These are phyloP conservation scores for Talaromyces nanjingensis DNA, from an alignment of 495 filamentous ascomycete genomes.

Conservation along the genomic window DNA sequence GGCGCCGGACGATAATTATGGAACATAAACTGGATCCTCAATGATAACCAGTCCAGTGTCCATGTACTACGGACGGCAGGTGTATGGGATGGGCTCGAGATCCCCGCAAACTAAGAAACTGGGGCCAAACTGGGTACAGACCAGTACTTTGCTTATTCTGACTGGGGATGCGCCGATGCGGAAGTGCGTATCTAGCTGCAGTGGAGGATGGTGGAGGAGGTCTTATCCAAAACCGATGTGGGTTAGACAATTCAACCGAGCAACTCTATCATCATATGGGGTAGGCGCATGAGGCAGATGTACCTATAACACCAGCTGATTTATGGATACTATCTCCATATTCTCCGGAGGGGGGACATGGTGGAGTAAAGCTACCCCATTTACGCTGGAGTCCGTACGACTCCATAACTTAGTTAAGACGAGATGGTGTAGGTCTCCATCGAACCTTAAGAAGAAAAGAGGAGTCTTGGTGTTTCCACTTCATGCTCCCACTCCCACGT, in stretches of 20 bases:
- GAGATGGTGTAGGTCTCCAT: background rate
- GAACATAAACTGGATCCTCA: background rate
- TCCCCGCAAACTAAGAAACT: background rate
- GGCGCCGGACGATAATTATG: background rate
- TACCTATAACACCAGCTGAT: no score
- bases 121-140: background rate
- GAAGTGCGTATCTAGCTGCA: background rate
- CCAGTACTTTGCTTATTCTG: background rate
- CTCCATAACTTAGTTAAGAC: background rate
- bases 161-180: background rate
- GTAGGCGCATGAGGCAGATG: background rate
- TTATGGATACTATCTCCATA: background rate
- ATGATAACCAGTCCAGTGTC: background rate
- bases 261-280: background rate
- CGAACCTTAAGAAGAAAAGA: background rate
- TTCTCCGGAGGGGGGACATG: background rate
- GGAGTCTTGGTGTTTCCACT: background rate
- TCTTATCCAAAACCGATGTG: background rate
- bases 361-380: background rate
- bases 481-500: background rate
- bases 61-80: background rate
- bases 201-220: background rate
- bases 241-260: background rate
- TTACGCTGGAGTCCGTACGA: background rate
- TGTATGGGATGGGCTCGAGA: background rate